phyloP scores from a whole-genome alignment of 805 yeast species.

The Yarrowia divulgata region DNA sequence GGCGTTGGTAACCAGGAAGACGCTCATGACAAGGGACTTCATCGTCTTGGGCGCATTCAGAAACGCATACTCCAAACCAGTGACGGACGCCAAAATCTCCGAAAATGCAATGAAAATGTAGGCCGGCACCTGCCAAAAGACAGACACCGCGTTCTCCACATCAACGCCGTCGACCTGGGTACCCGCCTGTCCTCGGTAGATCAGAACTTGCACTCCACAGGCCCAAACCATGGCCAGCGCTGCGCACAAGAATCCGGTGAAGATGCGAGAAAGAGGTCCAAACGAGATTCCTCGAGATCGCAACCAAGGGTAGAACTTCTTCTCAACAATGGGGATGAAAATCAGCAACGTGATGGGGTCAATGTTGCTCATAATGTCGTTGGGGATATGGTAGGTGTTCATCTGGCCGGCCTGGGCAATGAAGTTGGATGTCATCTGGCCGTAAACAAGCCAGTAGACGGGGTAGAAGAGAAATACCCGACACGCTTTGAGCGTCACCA shows the following conservation, averaged over 20 bases:
- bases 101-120: constrained; percentile 75
- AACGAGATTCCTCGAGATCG: constrained; percentile 60
- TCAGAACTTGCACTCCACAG: constrained; percentile 73
- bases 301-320: constrained; percentile 61
- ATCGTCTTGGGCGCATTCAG: constrained; percentile 77
- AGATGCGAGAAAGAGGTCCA: constrained; percentile 74
- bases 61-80: constrained; percentile 87
- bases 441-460: constrained; percentile 75
- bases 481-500: constrained; percentile 70
- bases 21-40: constrained; percentile 67
- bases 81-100: constrained; percentile 79
- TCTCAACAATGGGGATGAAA: constrained; percentile 75
- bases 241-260: constrained; percentile 72
- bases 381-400: constrained; percentile 79
- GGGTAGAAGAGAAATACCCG: constrained; percentile 75
- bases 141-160: constrained; percentile 62
- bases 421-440: constrained; percentile 76
- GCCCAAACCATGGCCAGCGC: constrained; percentile 74
- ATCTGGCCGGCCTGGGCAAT: constrained; percentile 76
- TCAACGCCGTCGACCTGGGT: constrained; percentile 42
- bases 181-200: constrained; percentile 64
- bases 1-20: constrained; percentile 74
- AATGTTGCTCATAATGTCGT: constrained; percentile 77
- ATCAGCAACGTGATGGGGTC: constrained; percentile 78
- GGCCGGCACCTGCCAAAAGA: constrained; percentile 74